A percentile compares a stretch with the other conserved stretches of the same genome.
phyloP scores from a whole-genome alignment of 2,329 filamentous ascomycete genomes.

The Arthrobotrys conoides region DNA sequence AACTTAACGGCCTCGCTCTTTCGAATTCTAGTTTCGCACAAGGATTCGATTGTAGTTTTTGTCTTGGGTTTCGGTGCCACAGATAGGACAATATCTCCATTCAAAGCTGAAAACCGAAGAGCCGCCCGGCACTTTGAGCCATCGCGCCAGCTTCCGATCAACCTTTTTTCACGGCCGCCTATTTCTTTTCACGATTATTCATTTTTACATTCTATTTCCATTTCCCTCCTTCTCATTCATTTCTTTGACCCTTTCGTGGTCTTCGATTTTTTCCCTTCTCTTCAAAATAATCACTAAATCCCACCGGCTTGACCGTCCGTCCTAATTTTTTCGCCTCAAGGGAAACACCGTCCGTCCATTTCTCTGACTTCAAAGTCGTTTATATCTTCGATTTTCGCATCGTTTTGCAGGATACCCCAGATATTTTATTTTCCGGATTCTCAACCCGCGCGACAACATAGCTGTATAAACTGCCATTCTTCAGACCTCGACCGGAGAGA shows the following conservation, averaged over 20 bases:
- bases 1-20: conserved; percentile 26
- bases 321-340: conserved; percentile 11
- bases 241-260: conserved; percentile 5
- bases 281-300: conserved; percentile 4
- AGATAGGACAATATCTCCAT: background rate
- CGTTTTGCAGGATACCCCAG: conserved; percentile 55
- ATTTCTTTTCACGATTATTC: conserved; percentile 40
- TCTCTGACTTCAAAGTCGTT: conserved; percentile 24
- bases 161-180: conserved; percentile 39
- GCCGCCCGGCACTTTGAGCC: conserved; percentile 24
- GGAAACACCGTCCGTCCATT: too few species aligned
- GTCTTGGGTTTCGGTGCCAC: conserved; percentile 30
- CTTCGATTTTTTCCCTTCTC: conserved; percentile 18
- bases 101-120: conserved; percentile 16
- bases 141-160: conserved; percentile 39
- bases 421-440: conserved; percentile 27
- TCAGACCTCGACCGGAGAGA: conserved; percentile 23
- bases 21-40: conserved; percentile 37
- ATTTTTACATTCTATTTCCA: conserved; percentile 41
- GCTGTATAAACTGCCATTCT: conserved; percentile 54
- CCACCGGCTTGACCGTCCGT: background rate
- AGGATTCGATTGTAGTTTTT: conserved; percentile 38
- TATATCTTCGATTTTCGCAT: conserved; percentile 48
- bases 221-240: conserved; percentile 8
- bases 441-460: conserved; percentile 40